phyloP scores from a whole-genome alignment of 2,329 filamentous ascomycete species.

The Mycosphaerella sp. region DNA sequence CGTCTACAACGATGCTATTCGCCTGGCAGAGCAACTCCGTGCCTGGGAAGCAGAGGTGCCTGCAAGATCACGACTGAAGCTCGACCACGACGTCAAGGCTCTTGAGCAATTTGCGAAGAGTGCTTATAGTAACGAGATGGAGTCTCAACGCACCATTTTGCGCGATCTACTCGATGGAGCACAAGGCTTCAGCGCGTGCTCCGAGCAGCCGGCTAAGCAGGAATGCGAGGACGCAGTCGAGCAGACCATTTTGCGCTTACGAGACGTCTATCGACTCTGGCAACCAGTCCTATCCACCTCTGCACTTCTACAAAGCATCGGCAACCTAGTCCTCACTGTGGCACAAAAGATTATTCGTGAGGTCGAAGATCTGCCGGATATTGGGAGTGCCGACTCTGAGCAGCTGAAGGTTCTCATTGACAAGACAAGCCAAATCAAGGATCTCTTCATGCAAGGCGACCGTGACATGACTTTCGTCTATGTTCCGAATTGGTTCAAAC shows the following conservation, averaged over 20 bases:
- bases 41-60: conserved; percentile 44
- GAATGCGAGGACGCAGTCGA: conserved; percentile 57
- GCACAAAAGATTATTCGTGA: conserved; percentile 56
- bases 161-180: conserved; percentile 57
- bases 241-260: conserved; percentile 53
- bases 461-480: conserved; percentile 54
- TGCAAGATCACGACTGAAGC: conserved; percentile 38
- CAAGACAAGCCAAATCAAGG: conserved; percentile 49
- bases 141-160: conserved; percentile 57
- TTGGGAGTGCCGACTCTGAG: conserved; percentile 57
- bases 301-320: conserved; percentile 56
- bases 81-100: conserved; percentile 50
- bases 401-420: conserved; percentile 54
- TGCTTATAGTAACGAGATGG: conserved; percentile 59
- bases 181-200: conserved; percentile 56
- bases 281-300: conserved; percentile 53
- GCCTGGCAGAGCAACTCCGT: conserved; percentile 51
- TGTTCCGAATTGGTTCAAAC: conserved; percentile 58
- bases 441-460: conserved; percentile 49
- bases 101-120: conserved; percentile 55
- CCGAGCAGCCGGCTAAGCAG: conserved; percentile 51
- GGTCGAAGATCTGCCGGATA: conserved; percentile 58
- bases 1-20: conserved; percentile 59
- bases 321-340: conserved; percentile 52
- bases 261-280: conserved; percentile 53